Base-by-base conservation (phyloP, 1,284 basidiomycete species). In the Cutaneotrichosporon dermatis region DNA sequence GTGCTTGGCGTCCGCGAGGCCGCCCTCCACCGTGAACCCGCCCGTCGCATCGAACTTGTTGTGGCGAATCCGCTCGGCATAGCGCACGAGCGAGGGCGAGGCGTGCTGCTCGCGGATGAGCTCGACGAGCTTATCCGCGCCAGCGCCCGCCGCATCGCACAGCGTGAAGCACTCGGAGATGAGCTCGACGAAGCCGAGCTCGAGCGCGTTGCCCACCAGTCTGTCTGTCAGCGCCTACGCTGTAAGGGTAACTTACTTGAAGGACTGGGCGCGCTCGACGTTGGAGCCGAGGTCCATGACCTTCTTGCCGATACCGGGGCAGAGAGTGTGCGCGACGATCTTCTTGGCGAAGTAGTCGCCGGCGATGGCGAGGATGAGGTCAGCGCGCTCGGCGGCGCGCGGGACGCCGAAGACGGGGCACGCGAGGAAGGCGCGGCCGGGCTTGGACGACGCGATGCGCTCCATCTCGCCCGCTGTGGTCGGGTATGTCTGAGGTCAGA, bases 281-380 rank as follows among this genome's bases (percentile, higher is more conserved):
- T 79, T 76, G 56, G 66, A 69, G 42, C 81, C 81, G 57, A 82
- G 70, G 68, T 82, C 81, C 75, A 82, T 79, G 15, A 80, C 76
- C 77, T 91, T 92, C 61, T 84, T 80, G 25, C 87, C 91, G 54
- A 93, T 83, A 5, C 88, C 85, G 25, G 92, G 92, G 6, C 92
- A 74, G 6, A 77, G 62, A 42, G 88, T 80, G 70, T 89, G 84
- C 1, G 87, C 86, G 3, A 87, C 83, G 69, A 88, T 84, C 74
- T 90, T 89, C 81, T 92, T 93, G 50, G 86, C 86, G 59, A 85
- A 84, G 73, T 90, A 88, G 72, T 92, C 88, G 7, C 92, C 92
- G 3, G 87, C 86, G 80, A 93, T 87, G 52, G 87, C 83, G 57
- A 92, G 82, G 48, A 94, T 73, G 13, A 95, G 83, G 58, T 86